Conservation (phyloP, 495 filamentous ascomycete genomes). For the Hyaloscypha finlandica region DNA sequence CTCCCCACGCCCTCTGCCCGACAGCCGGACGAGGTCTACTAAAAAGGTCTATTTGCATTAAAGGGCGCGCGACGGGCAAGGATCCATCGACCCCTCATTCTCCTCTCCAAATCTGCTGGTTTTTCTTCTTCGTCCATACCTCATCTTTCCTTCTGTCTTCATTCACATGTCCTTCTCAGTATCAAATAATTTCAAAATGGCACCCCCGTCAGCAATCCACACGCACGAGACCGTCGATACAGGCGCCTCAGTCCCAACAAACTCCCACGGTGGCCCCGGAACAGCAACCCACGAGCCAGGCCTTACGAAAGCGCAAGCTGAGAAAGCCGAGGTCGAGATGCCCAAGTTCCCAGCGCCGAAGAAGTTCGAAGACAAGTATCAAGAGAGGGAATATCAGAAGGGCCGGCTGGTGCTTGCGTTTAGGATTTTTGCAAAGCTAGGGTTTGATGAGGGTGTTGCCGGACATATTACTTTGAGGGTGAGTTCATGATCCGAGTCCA, state of each 20-base stretch:
- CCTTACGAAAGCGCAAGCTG: constrained; percentile 19
- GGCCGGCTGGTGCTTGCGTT: constrained; percentile 67
- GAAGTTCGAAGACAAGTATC: constrained; percentile 59
- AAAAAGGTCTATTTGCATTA: no score
- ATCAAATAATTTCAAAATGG: constrained; percentile 19
- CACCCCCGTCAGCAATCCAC: constrained; percentile 28
- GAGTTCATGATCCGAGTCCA: constrained; percentile 2
- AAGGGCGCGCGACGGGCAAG: neutral
- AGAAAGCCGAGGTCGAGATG: constrained; percentile 9
- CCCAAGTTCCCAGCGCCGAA: constrained; percentile 1
- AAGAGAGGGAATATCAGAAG: constrained; percentile 67
- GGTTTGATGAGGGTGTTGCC: constrained; percentile 61
- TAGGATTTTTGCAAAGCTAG: constrained; percentile 68
- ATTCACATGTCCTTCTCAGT: neutral
- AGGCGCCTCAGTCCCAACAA: constrained; percentile 13
- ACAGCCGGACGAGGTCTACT: no score
- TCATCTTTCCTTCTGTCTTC: neutral
- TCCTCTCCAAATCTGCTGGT: neutral
- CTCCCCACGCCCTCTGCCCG: no score
- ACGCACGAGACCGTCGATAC: constrained; percentile 2
- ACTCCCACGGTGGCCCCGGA: constrained; percentile 13
- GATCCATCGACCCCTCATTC: neutral
- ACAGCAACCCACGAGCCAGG: constrained; percentile 28
- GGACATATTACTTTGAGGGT: constrained; percentile 61
- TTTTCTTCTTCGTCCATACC: neutral